Evolutionary conservation across 257 asterid genomes (phyloP).

Genomic region (Salvia miltiorrhiza): DNA sequence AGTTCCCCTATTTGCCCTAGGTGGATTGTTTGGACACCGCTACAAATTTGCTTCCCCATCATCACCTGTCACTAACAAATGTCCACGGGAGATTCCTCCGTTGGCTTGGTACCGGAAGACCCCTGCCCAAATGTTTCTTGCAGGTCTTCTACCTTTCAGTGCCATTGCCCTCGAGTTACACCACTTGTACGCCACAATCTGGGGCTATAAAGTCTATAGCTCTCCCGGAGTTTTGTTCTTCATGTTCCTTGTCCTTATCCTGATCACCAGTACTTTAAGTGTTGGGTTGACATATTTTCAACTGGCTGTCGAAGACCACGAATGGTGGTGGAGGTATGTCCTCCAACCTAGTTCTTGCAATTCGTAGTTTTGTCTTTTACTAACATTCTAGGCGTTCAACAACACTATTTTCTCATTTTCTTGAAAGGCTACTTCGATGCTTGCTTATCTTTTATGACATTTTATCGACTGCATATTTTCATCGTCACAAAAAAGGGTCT

Average conservation of each 20-base stretch:
- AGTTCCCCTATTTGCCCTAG: constrained; percentile 58
- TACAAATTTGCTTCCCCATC: constrained; percentile 42
- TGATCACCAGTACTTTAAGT: constrained; percentile 57
- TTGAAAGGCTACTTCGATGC: neutral
- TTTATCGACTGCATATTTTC: neutral
- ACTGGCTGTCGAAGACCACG: constrained; percentile 68
- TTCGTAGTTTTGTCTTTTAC: neutral
- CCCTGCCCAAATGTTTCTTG: constrained; percentile 74
- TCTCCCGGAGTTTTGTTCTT: constrained; percentile 47
- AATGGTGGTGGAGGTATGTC: constrained; percentile 92
- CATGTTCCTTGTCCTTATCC: constrained; percentile 48
- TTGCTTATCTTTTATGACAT: neutral
- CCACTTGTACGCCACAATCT: constrained; percentile 61
- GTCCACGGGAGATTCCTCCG: constrained; percentile 51
- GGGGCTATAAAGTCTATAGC: constrained; percentile 77
- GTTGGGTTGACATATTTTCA: constrained; percentile 75
- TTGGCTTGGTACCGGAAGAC: constrained; percentile 63
- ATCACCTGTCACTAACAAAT: constrained; percentile 44
- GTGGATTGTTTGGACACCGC: constrained; percentile 58
- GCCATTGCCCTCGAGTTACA: constrained; percentile 72
- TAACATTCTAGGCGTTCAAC: neutral
- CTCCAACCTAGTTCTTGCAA: neutral
- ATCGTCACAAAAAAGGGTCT: no score
- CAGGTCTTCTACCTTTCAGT: constrained; percentile 80
- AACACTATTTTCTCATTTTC: neutral